Base-by-base conservation (phyloP, 352 stramenopile species). In the Phytophthora megakarya region DNA sequence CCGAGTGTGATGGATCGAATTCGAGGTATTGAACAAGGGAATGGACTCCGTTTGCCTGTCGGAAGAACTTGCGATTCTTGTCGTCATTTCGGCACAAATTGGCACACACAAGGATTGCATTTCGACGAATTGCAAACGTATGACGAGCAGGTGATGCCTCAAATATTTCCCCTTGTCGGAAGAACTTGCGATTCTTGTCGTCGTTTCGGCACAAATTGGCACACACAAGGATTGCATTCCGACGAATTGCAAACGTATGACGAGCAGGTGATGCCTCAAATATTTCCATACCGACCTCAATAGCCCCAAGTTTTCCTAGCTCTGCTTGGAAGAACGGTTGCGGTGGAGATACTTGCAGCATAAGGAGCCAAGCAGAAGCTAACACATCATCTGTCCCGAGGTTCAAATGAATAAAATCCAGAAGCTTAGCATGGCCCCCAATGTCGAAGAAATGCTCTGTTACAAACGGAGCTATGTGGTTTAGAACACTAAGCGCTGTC, bases 41-140 rank as follows among this genome's bases (percentile, higher is more conserved):
- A 30, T 67, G 52, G 11, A 93, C 72, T 13, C 84, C 82, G 19
- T 90, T 76, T 15, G 73, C 71, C 1, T 50, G 48, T 8, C 63
- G 67, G 37, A 95, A 95, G 4, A 74, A 76, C 22, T 64, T 61
- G 6, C 74, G 70, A 56, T 93, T 92, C n/a, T n/a, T n/a, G 4
- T 86, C 65, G 51, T 89, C 70, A 35, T 76, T 53, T 3, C 78
- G 70, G 26, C 85, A 93, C 57, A 91, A 76, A 21, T 47, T 75
- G 18, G 80, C 75, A 25, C 85, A 91, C 4, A 70, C 59, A 18
- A 87, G 25, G 33, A 92, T 77, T 1, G 81, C 83, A 37, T 89
- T 84, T 18, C 85, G 79, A n/a, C 81, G 80, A 21, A 88, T 87
- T 3, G 62, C 56, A 46, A 80, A 90, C n/a, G 81, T 82, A 57